phyloP scores from a whole-genome alignment of 176 grass and related monocot genomes.

The Saccharum spontaneum region DNA sequence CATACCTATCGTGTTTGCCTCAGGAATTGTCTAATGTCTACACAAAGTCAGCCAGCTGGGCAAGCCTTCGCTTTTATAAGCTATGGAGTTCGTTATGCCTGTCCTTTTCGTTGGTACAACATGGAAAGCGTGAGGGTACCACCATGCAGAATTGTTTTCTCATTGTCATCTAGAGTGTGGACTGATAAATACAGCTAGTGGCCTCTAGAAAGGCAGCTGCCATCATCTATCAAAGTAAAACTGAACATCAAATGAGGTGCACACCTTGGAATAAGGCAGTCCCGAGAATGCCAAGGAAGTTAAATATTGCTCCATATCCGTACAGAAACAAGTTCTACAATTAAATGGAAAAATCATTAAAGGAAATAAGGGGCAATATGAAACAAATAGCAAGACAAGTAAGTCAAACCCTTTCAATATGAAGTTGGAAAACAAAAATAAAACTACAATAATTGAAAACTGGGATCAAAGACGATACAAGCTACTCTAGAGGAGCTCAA shows the following conservation, averaged over 20 bases:
- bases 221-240: constrained; percentile 5
- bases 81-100: neutral
- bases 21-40: neutral
- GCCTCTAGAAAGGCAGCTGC: neutral
- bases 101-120: neutral
- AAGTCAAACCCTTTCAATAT: neutral
- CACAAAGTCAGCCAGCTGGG: neutral
- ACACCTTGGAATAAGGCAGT: constrained; percentile 91
- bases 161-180: neutral
- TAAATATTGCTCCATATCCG: constrained; percentile 98
- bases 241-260: constrained; percentile 18
- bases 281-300: constrained; percentile 89
- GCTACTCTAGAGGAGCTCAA: neutral
- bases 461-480: neutral
- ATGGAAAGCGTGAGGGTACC: constrained; percentile 4
- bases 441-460: neutral
- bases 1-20: constrained; percentile 11
- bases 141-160: neutral
- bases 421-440: neutral
- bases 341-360: constrained; percentile 16
- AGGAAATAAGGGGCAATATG: constrained; percentile 4
- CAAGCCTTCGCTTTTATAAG: constrained; percentile 4
- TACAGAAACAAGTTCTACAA: constrained; percentile 95
- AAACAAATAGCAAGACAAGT: neutral
- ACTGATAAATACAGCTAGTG: neutral